Base-by-base conservation (phyloP, 1,139 yeast species). In the Yamadazyma conglobata region DNA sequence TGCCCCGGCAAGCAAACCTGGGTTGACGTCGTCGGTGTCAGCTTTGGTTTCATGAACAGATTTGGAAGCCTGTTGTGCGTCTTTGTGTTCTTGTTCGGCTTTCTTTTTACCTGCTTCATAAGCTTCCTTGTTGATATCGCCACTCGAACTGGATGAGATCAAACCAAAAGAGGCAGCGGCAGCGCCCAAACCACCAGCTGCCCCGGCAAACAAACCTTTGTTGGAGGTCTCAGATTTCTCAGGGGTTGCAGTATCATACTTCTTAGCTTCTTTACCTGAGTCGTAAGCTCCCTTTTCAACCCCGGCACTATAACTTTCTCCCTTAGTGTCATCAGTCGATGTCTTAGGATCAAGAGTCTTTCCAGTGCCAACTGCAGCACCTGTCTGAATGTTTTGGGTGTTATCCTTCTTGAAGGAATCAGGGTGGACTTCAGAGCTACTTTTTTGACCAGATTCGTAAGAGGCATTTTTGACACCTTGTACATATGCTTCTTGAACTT, bases 401-500 rank as follows among this genome's bases (percentile, higher is more conserved):
- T 28, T 33, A 17, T 23, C 18, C 18, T 37, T 37, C 19, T 24
- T 25, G 13, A 29, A 31, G n/a, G 39, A 22, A 11, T 19, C 27
- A 6, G 40, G 13, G 5, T 29, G 14, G 8, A 28, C 28, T 24
- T 33, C 31, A 5, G 14, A 6, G 5, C 11, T 19, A 15, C 24
- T 22, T 7, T n/a, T 24, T 5, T 30, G 10, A n/a, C 52, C 52
- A 10, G 46, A 34, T 14, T 46, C 49, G 34, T 47, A 46, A 12
- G 56, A 35, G 6, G 46, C 54, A 6, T 41, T 30, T 25, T 40
- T 40, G 13, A 42, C 33, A 15, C 55, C 55, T 10, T 46, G 44
- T 13, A 39, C 31, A 26, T 50, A 51, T 19, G 53, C 39, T 24
- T 46, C 42, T 16, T 45, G 32, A 8, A 46, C 35, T n/a, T 42